These are phyloP conservation scores for Lippia alba DNA, from an alignment of 305 asterid genomes.

Conservation along the genomic window DNA sequence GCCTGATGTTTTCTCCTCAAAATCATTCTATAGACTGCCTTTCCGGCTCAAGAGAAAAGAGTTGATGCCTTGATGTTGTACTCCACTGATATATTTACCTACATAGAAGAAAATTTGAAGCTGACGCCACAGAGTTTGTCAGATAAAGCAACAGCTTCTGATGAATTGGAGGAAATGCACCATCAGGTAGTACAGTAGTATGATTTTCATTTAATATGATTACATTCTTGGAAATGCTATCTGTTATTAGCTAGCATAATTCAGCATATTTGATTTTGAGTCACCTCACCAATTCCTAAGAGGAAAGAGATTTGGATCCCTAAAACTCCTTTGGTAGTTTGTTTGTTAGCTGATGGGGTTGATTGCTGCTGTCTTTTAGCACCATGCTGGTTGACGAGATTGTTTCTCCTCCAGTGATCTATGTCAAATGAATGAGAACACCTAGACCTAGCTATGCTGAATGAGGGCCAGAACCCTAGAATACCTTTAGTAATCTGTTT, in stretches of 20 bases:
- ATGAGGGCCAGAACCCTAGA: conserved; percentile 3
- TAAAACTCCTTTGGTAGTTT: too few species aligned
- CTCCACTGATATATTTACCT: conserved; percentile 73
- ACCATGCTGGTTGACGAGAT: too few species aligned
- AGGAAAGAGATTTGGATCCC: conserved; percentile 1
- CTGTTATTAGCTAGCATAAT: conserved; percentile 17
- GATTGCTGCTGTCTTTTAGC: too few species aligned
- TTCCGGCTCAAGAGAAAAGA: conserved; percentile 88
- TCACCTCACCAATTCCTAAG: conserved; percentile 16
- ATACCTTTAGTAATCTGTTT: conserved; percentile 2
- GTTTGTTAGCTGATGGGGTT: too few species aligned
- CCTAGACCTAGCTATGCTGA: background rate
- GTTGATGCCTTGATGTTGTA: conserved; percentile 83
- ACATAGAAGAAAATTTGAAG: conserved; percentile 89
- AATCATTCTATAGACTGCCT: conserved; percentile 70
- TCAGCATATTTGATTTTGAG: conserved; percentile 10
- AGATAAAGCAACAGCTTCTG: conserved; percentile 86
- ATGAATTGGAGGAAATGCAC: conserved; percentile 94
- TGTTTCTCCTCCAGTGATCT: too few species aligned
- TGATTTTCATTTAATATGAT: conserved; percentile 33
- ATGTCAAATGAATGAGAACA: background rate
- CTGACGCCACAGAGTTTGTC: conserved; percentile 92
- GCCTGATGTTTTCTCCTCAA: conserved; percentile 24
- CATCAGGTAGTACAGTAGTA: conserved; percentile 67
- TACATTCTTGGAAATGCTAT: conserved; percentile 25